These are phyloP conservation scores for Ricinus communis DNA, from an alignment of 345 rosid species.

Conservation along the genomic window DNA sequence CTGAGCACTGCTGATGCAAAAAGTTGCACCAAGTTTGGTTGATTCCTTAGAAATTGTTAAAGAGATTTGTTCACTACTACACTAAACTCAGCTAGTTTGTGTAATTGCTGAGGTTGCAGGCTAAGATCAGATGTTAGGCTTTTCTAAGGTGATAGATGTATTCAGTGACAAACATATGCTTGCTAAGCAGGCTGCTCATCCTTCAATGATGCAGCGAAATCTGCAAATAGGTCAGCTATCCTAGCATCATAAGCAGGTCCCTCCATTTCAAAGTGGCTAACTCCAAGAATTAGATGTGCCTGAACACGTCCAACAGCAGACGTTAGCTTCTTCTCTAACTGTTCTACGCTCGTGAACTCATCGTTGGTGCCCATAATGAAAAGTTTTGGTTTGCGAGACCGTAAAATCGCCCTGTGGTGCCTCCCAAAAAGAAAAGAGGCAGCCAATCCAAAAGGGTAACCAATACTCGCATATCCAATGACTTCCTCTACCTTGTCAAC, in stretches of 20 bases:
- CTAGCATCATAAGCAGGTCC: conserved; percentile 19
- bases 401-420: conserved; percentile 15
- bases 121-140: neutral
- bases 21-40: no score
- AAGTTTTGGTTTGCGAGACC: conserved; percentile 19
- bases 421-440: conserved; percentile 13
- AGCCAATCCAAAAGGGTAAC: conserved; percentile 17
- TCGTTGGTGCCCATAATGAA: conserved; percentile 22
- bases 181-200: neutral
- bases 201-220: conserved; percentile 6
- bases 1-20: neutral
- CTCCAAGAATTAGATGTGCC: conserved; percentile 17
- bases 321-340: conserved; percentile 13
- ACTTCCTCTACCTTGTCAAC: conserved; percentile 20
- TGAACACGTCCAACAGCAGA: conserved; percentile 9
- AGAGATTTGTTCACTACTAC: neutral
- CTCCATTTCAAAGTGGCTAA: conserved; percentile 22
- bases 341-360: conserved; percentile 20
- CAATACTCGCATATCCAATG: conserved; percentile 16
- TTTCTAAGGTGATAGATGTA: no score
- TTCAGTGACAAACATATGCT: no score
- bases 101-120: neutral
- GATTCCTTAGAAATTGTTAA: neutral
- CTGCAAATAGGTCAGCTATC: conserved; percentile 15
- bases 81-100: neutral